Conservation (phyloP, 2,329 filamentous ascomycete genomes). For the Botrytis paeoniae region DNA sequence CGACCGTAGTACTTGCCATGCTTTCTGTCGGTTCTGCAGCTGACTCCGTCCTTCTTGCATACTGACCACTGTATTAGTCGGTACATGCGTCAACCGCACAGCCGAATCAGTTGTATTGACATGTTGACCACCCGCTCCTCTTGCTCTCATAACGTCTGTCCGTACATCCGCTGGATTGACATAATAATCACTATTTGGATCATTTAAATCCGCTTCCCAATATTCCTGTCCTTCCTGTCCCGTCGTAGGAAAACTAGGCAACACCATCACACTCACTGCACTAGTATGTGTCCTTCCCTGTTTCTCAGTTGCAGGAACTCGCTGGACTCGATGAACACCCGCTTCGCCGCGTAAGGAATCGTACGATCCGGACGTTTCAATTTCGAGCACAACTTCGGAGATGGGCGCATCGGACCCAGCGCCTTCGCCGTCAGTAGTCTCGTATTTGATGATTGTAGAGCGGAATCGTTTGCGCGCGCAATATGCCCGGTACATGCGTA, state of each 20-base stretch:
- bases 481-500: slow-evolving; percentile 85
- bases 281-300: slow-evolving; percentile 92
- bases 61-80: slow-evolving; percentile 79
- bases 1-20: slow-evolving; percentile 81
- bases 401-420: slow-evolving; percentile 64
- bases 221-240: slow-evolving; percentile 48
- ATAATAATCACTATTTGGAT: slow-evolving; percentile 90
- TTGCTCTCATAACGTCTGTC: slow-evolving; percentile 84
- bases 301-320: slow-evolving; percentile 85
- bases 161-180: slow-evolving; percentile 79
- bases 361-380: slow-evolving; percentile 75
- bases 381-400: slow-evolving; percentile 83
- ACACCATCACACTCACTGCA: slow-evolving; percentile 85
- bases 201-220: slow-evolving; percentile 62
- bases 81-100: slow-evolving; percentile 85
- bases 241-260: slow-evolving; percentile 72
- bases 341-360: slow-evolving; percentile 80
- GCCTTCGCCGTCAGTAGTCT: slow-evolving; percentile 64
- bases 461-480: slow-evolving; percentile 68
- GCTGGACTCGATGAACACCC: slow-evolving; percentile 92
- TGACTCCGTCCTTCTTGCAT: slow-evolving; percentile 95
- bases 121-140: slow-evolving; percentile 92
- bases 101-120: slow-evolving; percentile 98
- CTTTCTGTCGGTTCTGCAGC: slow-evolving; percentile 80
- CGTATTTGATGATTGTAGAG: slow-evolving; percentile 72